Evolutionary conservation across 441 rosid genomes (phyloP), one percentile per base, ranked within the genome.

Genomic region (Gossypium lobatum): DNA sequence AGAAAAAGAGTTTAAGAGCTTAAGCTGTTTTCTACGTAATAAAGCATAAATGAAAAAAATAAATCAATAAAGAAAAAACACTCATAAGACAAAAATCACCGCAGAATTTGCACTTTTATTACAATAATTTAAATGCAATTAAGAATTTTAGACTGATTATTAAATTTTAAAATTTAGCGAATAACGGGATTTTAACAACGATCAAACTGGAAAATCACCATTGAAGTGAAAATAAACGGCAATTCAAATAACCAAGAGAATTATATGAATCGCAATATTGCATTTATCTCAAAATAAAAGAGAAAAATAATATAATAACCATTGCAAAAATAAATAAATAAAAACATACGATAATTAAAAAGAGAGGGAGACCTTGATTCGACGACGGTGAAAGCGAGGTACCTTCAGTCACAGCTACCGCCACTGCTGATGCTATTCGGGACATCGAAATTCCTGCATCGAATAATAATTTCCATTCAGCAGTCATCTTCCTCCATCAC

Each of bases 371-470:
- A 85, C 97, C 93, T 85, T 88, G 88, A 71, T 65, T 83, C 74
- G 87, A 76, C 55, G 92, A 76, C 73, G 89, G 86, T 26, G 90
- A 89, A 64, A 85, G 85, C 76, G 95, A 82, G 68, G 81, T 77
- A 13, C 75, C 87, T 31, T 84, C 84, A 39, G 85, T 76, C 67
- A 78, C 76, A 81, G 80, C 64, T 48, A 77, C 76, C 4, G 65
- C 20, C 45, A 7, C 26, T 3, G 20, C 50, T 2, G 53, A 3
- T 64, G 69, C 28, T 16, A 39, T 21, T 25, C 83, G 87, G 72
- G 94, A 83, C 91, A 91, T 89, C 74, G 93, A 85, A 83, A 85
- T 89, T 84, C 89, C 91, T 72, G 89, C 83, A 75, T 87, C 90
- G 76, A 89, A 86, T 88, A 76, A 39, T 31, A 16, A 88, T 86